Evolutionary conservation across 768 basidiomycete genomes (phyloP).

Genomic region (Macrolepiota dolichaula): DNA sequence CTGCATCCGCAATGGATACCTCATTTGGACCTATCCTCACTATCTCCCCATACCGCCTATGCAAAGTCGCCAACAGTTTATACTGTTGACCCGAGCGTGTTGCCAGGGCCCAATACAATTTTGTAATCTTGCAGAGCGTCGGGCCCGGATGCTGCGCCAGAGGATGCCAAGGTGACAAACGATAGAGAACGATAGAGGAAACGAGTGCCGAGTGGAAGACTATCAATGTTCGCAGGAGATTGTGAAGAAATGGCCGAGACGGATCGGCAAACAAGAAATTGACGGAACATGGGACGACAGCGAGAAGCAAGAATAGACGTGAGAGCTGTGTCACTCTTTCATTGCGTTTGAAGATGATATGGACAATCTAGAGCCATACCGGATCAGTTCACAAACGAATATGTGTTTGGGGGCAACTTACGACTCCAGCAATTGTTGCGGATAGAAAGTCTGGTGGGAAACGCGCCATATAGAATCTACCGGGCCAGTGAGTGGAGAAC

Average conservation of each 20-base stretch:
- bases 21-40: slow-evolving; percentile 32
- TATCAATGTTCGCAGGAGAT: background rate
- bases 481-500: background rate
- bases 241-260: background rate
- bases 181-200: slow-evolving; percentile 28
- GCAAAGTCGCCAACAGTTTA: background rate
- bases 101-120: slow-evolving; percentile 13
- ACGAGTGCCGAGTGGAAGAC: background rate
- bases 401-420: background rate
- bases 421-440: background rate
- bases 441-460: background rate
- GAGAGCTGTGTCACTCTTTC: background rate
- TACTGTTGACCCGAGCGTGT: slow-evolving; percentile 26
- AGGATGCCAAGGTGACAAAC: slow-evolving; percentile 35
- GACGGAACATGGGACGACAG: background rate
- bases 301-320: background rate
- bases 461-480: background rate
- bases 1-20: slow-evolving; percentile 25
- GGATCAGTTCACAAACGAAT: background rate
- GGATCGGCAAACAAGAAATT: background rate
- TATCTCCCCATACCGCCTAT: background rate
- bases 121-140: slow-evolving; percentile 24
- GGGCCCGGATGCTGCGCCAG: slow-evolving; percentile 36
- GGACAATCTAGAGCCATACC: background rate
- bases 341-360: background rate